Conservation (phyloP, 2,329 filamentous ascomycete genomes). For the Metarhizium rileyi region DNA sequence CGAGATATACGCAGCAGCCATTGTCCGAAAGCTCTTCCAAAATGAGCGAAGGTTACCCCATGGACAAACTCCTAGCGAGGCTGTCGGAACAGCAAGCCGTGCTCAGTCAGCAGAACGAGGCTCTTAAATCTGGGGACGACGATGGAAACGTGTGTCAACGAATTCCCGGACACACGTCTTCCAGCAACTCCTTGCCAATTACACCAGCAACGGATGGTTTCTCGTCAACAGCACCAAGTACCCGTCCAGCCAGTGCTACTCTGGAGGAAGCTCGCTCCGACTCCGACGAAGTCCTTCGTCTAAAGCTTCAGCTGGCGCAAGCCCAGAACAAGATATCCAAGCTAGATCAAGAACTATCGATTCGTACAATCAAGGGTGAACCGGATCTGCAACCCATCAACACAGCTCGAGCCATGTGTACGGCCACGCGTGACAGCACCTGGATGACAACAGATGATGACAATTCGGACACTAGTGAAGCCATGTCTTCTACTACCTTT, state of each 20-base stretch:
- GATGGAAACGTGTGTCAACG: slow-evolving; percentile 19
- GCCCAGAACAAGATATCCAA: slow-evolving; percentile 61
- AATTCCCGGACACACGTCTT: slow-evolving; percentile 37
- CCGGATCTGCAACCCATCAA: slow-evolving; percentile 14
- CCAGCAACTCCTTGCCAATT: slow-evolving; percentile 50
- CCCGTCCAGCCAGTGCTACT: slow-evolving; percentile 41
- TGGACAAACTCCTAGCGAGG: slow-evolving; percentile 66
- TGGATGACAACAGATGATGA: slow-evolving; percentile 47
- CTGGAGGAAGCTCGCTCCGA: slow-evolving; percentile 31
- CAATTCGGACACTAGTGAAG: slow-evolving; percentile 47
- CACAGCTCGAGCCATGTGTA: slow-evolving; percentile 12
- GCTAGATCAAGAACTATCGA: slow-evolving; percentile 61
- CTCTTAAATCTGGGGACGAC: slow-evolving; percentile 34
- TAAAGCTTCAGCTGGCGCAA: slow-evolving; percentile 62
- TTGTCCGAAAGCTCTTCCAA: slow-evolving; percentile 9
- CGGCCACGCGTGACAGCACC: slow-evolving; percentile 28
- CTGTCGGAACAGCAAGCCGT: slow-evolving; percentile 60
- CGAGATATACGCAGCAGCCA: slow-evolving; percentile 29
- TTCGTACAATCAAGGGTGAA: slow-evolving; percentile 47
- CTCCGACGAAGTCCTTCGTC: slow-evolving; percentile 52
- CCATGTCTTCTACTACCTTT: slow-evolving; percentile 40
- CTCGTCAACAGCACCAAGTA: slow-evolving; percentile 36
- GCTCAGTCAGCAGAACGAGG: slow-evolving; percentile 49
- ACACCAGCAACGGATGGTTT: slow-evolving; percentile 51
- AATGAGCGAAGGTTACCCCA: slow-evolving; percentile 37